Evolutionary conservation across 2,329 filamentous ascomycete species (phyloP).

Genomic region (Calonectria honghensis): DNA sequence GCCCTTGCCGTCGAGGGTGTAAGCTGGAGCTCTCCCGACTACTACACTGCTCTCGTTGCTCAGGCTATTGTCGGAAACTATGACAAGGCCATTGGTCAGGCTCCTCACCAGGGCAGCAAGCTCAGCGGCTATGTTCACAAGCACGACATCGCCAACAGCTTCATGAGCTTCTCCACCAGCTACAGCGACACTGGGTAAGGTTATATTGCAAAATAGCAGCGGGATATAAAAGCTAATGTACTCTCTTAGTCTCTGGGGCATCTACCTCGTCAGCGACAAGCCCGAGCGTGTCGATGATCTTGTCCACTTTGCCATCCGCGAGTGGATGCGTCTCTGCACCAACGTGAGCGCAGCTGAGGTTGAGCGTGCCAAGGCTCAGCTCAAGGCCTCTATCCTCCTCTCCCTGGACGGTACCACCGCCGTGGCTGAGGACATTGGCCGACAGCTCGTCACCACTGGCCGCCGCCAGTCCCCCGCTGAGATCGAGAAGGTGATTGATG

Average conservation of each 20-base stretch:
- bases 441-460: slow-evolving; percentile 98
- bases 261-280: slow-evolving; percentile 97
- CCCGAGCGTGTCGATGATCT: slow-evolving; percentile 92
- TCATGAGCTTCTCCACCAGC: slow-evolving; percentile 99
- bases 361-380: slow-evolving; percentile 98
- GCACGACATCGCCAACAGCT: slow-evolving; percentile 98
- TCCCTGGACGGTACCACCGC: slow-evolving; percentile 98
- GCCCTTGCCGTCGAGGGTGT: slow-evolving; percentile 99
- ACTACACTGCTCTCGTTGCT: slow-evolving; percentile 97
- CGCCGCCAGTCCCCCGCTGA: slow-evolving; percentile 93
- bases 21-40: slow-evolving; percentile 99
- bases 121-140: slow-evolving; percentile 96
- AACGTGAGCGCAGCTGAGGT: slow-evolving; percentile 92
- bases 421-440: slow-evolving; percentile 97
- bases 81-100: slow-evolving; percentile 99
- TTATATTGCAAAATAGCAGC: slow-evolving; percentile 1
- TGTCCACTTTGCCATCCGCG: slow-evolving; percentile 97
- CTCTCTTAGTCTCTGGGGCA: slow-evolving; percentile 91
- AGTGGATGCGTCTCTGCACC: slow-evolving; percentile 96
- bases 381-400: slow-evolving; percentile 98
- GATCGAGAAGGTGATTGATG: slow-evolving; percentile 93
- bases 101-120: slow-evolving; percentile 98
- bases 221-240: slow-evolving; percentile 50
- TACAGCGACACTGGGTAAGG: slow-evolving; percentile 98
- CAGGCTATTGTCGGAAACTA: slow-evolving; percentile 99